Evolutionary conservation across 371 early-diverging fungal species (phyloP).

Genomic region (Mortierella sp.): DNA sequence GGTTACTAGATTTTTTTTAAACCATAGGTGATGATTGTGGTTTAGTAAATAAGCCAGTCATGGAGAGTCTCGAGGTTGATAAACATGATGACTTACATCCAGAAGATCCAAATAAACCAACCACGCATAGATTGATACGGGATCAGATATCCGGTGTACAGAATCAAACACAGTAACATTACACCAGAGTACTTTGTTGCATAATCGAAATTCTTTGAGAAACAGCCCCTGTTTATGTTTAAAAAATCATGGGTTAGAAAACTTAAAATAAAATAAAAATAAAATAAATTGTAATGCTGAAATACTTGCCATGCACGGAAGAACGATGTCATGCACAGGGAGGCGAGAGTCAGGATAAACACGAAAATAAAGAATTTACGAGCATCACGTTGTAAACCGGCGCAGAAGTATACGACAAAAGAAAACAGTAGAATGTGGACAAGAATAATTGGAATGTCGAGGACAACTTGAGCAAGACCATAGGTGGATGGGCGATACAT

Average conservation of each 20-base stretch:
- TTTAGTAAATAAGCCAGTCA: neutral
- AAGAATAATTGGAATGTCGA: conserved; percentile 61
- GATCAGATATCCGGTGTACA: conserved; percentile 75
- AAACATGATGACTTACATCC: conserved; percentile 55
- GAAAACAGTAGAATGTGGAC: conserved; percentile 63
- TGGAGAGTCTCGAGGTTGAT: neutral
- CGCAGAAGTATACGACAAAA: conserved; percentile 71
- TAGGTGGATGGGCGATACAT: conserved; percentile 71
- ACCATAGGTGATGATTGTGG: neutral
- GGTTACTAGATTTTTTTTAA: conserved; percentile 54
- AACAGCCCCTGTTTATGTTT: conserved; percentile 53
- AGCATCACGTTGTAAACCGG: conserved; percentile 63
- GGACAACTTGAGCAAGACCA: conserved; percentile 63
- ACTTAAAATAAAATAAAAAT: too few species aligned
- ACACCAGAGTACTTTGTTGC: conserved; percentile 69
- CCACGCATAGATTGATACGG: conserved; percentile 75
- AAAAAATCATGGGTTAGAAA: neutral
- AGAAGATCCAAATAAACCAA: conserved; percentile 80
- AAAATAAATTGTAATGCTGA: too few species aligned
- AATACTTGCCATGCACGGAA: conserved; percentile 53
- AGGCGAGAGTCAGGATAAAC: conserved; percentile 58
- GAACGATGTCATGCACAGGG: conserved; percentile 67
- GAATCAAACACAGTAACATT: conserved; percentile 64
- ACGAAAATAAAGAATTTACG: conserved; percentile 67
- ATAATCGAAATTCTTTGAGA: conserved; percentile 65